Base-by-base conservation (phyloP, 495 filamentous ascomycete genomes). In the Tricharina praecox region DNA sequence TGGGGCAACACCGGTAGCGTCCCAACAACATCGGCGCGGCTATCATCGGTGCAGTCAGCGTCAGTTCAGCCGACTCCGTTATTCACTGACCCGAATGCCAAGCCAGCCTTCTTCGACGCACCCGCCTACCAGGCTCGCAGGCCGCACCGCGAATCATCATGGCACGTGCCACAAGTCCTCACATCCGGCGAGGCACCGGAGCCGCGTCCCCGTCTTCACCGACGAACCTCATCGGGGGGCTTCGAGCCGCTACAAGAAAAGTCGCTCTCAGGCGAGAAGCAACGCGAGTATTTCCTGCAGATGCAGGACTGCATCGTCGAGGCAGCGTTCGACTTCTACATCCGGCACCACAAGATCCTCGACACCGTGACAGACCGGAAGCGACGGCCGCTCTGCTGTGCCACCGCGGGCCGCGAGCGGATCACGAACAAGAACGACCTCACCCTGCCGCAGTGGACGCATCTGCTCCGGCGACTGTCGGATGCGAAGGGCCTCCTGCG, bases 391-490 rank as follows among this genome's bases (percentile, higher is more conserved):
- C 48, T 59, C 18, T 46, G 28, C 30, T 43, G 16, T 16, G 35
- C 45, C 40, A 58, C 55, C 3, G 54, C 54, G 10, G 50, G 48
- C 35, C 43, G 25, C 10, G 51, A 51, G 2, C 49, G 48, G 23
- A 59, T 60, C 15, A 49, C 43, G 10, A 47, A 28, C n/a, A 24
- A 49, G 23, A 38, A 47, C n/a, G 49, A 51, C 33, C 56, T 60
- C 23, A 61, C 45, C 15, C 48, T 61, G 16, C 58, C 58, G 5
- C 58, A 59, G 26, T 61, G 58, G 58, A 61, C 58, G 10, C 53
- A 61, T 23, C 50, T 60, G 13, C 50, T 61, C n/a, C 57, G 58
- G 10, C 50, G 57, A 15, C 49, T 61, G 20, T 49, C 46, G 2
- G 57, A 60, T 19, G 56, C 53, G 5, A 51, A 51, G 20, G 56